A percentile compares a stretch with the other conserved stretches of the same genome.
Conservation (phyloP, 2,329 filamentous ascomycete species). For the Alternaria ethzedia region DNA sequence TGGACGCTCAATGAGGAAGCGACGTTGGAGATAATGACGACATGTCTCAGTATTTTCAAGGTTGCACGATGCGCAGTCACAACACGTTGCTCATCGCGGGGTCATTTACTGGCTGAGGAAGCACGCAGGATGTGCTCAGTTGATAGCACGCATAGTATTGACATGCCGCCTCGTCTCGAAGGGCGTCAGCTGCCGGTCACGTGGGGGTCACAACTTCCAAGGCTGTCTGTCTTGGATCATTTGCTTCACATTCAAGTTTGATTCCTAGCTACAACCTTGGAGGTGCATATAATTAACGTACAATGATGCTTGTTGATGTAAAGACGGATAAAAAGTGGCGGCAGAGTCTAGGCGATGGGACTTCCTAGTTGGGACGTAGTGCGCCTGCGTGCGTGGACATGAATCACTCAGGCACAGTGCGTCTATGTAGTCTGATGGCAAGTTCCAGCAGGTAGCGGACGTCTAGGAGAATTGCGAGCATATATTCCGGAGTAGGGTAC, state of each 20-base stretch:
- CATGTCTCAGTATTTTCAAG: background rate
- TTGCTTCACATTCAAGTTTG: background rate
- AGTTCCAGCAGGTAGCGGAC: background rate
- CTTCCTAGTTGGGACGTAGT: conserved; percentile 6
- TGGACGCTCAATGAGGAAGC: background rate
- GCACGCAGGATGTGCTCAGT: background rate
- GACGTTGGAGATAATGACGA: background rate
- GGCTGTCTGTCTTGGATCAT: background rate
- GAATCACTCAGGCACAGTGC: conserved; percentile 2
- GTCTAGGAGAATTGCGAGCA: background rate
- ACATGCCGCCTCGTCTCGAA: background rate
- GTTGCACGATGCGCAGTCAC: background rate
- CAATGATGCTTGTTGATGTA: background rate
- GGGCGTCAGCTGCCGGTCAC: background rate
- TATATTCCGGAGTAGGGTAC: background rate
- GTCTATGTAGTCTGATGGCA: background rate
- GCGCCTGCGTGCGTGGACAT: background rate
- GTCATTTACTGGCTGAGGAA: background rate
- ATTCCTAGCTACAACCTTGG: background rate
- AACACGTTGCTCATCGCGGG: conserved; percentile 2
- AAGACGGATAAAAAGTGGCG: conserved; percentile 1
- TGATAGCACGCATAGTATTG: background rate
- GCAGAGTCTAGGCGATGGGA: background rate
- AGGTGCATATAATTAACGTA: background rate
- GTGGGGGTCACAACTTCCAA: background rate